A percentile compares a stretch with the other conserved stretches of the same genome.
Conservation (phyloP, 345 rosid genomes). For the Salix purpurea region DNA sequence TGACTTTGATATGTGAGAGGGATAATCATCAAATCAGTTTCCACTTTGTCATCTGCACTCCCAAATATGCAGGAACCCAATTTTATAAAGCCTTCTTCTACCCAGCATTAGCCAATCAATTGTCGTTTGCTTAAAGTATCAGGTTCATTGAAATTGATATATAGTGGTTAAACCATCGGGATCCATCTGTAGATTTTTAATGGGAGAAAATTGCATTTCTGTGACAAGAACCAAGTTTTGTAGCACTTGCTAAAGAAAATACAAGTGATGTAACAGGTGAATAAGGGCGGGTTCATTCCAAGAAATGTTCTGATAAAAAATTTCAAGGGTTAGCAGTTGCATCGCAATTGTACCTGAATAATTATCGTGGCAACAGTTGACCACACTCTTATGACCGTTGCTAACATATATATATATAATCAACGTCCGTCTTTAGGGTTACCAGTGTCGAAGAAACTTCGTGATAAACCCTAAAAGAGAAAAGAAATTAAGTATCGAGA, state of each 20-base stretch:
- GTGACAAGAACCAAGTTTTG: not conserved
- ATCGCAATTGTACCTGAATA: not conserved
- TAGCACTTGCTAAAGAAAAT: not conserved
- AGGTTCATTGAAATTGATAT: constrained; percentile 7
- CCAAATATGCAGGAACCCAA: constrained; percentile 33
- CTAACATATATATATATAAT: not conserved
- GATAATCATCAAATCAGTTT: not conserved
- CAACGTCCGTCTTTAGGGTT: not conserved
- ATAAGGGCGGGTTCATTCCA: not conserved
- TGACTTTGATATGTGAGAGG: not conserved
- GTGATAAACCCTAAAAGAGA: not conserved
- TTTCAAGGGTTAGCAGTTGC: not conserved
- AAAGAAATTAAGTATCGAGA: not conserved
- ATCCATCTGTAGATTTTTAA: not conserved
- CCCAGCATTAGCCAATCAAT: not conserved
- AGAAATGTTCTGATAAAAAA: not conserved
- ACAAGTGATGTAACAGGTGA: not conserved
- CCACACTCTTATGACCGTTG: not conserved
- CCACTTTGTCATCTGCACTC: constrained; percentile 11
- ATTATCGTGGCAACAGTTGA: not conserved
- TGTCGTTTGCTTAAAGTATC: not conserved
- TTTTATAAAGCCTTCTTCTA: constrained; percentile 1
- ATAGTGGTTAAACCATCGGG: not conserved
- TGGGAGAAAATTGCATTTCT: not conserved
- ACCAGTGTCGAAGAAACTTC: not conserved